Evolutionary conservation across 495 filamentous ascomycete genomes (phyloP).

Genomic region (Penicilliopsis zonata): DNA sequence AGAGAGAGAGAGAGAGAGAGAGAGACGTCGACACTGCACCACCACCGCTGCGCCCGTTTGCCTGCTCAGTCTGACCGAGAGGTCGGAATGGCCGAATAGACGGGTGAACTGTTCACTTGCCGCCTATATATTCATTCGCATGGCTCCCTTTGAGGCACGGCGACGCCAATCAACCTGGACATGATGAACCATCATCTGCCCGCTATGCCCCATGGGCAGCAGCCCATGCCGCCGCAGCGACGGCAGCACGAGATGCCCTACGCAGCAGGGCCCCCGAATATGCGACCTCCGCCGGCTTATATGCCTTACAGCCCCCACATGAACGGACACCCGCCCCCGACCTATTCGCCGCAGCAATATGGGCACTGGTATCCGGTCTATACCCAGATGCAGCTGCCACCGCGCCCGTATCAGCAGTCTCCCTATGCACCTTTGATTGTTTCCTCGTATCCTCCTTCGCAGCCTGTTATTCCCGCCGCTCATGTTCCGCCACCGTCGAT

Average conservation of each 20-base stretch:
- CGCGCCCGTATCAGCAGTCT: constrained; percentile 24
- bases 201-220: constrained; percentile 42
- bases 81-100: constrained; percentile 29
- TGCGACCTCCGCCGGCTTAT: constrained; percentile 31
- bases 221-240: constrained; percentile 36
- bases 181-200: constrained; percentile 46
- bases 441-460: constrained; percentile 35
- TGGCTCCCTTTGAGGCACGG: constrained; percentile 35
- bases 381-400: constrained; percentile 33
- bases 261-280: constrained; percentile 29
- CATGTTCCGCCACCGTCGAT: constrained; percentile 24
- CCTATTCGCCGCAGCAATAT: constrained; percentile 32
- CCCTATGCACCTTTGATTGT: constrained; percentile 38
- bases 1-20: too few species aligned
- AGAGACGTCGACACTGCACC: background rate
- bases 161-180: constrained; percentile 25
- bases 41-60: background rate
- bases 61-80: constrained; percentile 3
- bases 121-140: constrained; percentile 21
- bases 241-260: constrained; percentile 39
- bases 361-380: constrained; percentile 35
- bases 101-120: constrained; percentile 11
- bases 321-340: constrained; percentile 31
- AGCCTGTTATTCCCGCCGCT: constrained; percentile 28
- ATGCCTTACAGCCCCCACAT: constrained; percentile 35